Percentiles rank a stretch among this genome's conserved stretches.
Evolutionary conservation across 169 alveolate species (phyloP).

Genomic region (Plasmodium gonderi): DNA sequence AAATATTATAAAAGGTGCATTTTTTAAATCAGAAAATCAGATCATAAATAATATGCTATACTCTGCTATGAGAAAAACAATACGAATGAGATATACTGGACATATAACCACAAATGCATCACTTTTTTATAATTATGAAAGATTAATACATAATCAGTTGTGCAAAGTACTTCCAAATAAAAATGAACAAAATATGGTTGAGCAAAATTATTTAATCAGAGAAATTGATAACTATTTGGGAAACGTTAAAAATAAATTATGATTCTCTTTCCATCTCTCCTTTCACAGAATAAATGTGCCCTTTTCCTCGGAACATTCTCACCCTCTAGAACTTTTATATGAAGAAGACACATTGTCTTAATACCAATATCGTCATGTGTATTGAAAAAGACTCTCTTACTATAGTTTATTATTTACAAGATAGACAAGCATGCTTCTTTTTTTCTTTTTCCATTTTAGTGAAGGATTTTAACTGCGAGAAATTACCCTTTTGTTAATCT

Average conservation of each 20-base stretch:
- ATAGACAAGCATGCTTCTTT: neutral
- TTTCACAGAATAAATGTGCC: too few relatives aligned
- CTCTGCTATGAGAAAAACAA: constrained; percentile 2
- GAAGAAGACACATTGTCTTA: too few relatives aligned
- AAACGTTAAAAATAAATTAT: neutral
- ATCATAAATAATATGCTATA: constrained; percentile 14
- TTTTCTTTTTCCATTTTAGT: neutral
- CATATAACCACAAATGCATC: constrained; percentile 4
- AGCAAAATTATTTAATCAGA: neutral
- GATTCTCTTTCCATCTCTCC: too few relatives aligned
- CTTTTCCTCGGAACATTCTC: too few relatives aligned
- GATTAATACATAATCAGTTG: neutral
- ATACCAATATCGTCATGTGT: neutral
- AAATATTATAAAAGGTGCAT: neutral
- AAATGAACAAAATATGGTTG: neutral
- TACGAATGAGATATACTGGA: constrained; percentile 13
- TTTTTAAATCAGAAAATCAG: constrained; percentile 9
- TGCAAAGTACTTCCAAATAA: neutral
- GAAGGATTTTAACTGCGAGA: too few relatives aligned
- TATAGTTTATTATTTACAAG: neutral
- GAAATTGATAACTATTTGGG: neutral
- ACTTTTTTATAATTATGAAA: constrained; percentile 10
- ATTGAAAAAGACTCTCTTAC: neutral
- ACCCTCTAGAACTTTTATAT: too few relatives aligned
- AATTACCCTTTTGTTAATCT: too few relatives aligned